Evolutionary conservation across 345 rosid genomes (phyloP).

Genomic region (Abelmoschus esculentus): DNA sequence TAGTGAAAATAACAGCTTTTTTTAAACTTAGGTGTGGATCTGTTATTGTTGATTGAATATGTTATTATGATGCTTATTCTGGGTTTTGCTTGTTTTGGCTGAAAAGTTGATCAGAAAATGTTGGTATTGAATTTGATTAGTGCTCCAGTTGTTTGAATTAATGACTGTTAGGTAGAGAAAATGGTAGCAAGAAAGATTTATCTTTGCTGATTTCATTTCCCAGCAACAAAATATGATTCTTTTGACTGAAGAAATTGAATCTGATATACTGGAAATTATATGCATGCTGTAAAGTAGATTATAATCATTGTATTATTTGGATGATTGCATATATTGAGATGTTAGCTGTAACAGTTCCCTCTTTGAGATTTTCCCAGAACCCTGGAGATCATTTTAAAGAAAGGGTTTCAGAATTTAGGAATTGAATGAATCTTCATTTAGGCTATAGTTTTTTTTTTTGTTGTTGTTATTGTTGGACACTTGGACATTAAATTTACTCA

Average conservation of each 20-base stretch:
- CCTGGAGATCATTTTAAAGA: not conserved
- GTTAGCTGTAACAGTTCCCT: not conserved
- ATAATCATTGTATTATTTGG: not conserved
- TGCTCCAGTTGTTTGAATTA: not conserved
- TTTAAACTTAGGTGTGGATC: too few species aligned
- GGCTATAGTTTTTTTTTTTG: not conserved
- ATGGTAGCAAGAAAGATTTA: not conserved
- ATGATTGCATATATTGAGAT: not conserved
- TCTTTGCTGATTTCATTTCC: not conserved
- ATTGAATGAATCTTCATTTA: not conserved
- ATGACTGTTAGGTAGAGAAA: not conserved
- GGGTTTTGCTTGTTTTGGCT: slow-evolving; percentile 8
- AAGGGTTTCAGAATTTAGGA: not conserved
- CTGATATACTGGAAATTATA: not conserved
- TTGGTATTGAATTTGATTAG: not conserved
- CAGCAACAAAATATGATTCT: not conserved
- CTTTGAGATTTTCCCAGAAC: not conserved
- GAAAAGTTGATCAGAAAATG: not conserved
- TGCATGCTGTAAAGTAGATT: not conserved
- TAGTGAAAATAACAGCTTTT: not conserved
- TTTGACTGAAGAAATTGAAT: not conserved
- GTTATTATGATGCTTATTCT: not conserved
- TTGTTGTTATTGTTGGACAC: not conserved
- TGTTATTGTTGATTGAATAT: not conserved
- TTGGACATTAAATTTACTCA: not conserved